Base-by-base conservation (phyloP, 164 flowering plant species). In the Akebia trifoliata region DNA sequence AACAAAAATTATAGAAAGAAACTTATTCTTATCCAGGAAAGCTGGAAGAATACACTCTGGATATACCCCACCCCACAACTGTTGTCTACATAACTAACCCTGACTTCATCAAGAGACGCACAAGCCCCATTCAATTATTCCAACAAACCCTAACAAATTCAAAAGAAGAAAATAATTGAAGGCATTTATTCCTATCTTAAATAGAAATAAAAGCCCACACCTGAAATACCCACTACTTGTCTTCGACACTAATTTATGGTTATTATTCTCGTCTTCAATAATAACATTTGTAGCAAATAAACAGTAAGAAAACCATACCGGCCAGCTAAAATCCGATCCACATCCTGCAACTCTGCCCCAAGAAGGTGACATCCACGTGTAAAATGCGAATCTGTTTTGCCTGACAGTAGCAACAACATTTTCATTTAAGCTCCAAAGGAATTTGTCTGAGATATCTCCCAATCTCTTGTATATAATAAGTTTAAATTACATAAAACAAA, bases 311-410 rank as follows among this genome's bases (percentile, higher is more conserved):
- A 50, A 59, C 56, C 70, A 55, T 74, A 87, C 95, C 82, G 59
- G 75, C 84, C 83, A 63, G 90, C 60, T 40, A 81, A 55, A 37
- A 78, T 58, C 31, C 81, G 68, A 60, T 84, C 88, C 84, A 71
- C 76, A 62, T 82, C 81, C 64, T 78, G 85, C 26, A 79, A 63
- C 64, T 84, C 88, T 20, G 85, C 84, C 46, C 76, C 87, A 42
- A 84, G 78, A 37, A 81, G 78, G 8, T 78, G 84, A 66, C 77
- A 79, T 18, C 87, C 84, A 17, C 79, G 78, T 80, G 14, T 21
- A 57, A 6, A 86, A 68, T 56, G 78, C 10, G 83, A 74, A 66
- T 80, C 86, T 20, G 39, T 69, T 43, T 75, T 74, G 11, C 90
- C 90, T 86, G 84, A 38, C 46, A 56, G 48, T 44, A 42, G 4